A percentile compares a stretch with the other conserved stretches of the same genome.
Evolutionary conservation across 176 grass and related monocot genomes (phyloP).

Genomic region (Eragrostis nindensis): DNA sequence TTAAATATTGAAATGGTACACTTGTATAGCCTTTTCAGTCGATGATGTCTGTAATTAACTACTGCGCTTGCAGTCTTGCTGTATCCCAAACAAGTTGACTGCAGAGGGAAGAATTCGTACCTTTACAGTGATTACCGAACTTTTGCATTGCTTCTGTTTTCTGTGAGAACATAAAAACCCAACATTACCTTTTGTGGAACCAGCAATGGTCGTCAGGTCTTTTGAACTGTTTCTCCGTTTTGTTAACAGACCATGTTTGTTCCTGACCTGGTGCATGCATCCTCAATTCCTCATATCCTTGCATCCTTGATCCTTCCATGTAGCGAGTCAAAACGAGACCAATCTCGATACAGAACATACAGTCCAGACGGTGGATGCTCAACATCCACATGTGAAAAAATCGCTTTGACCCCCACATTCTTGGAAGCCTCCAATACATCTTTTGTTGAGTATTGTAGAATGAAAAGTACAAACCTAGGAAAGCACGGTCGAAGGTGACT

Average conservation of each 20-base stretch:
- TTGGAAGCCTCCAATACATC: neutral
- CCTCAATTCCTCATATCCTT: too few relatives aligned
- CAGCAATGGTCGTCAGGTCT: neutral
- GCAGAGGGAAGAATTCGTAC: neutral
- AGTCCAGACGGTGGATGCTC: too few relatives aligned
- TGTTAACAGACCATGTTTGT: neutral
- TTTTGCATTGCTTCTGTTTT: neutral
- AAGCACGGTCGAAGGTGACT: neutral
- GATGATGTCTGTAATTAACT: slow-evolving; percentile 4
- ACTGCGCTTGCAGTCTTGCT: neutral
- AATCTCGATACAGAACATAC: too few relatives aligned
- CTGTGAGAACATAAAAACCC: neutral
- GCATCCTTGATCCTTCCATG: neutral
- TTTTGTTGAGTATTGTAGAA: neutral
- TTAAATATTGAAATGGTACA: neutral
- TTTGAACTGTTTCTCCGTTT: neutral
- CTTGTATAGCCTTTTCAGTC: neutral
- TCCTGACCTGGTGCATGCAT: slow-evolving; percentile 1
- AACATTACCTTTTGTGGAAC: neutral
- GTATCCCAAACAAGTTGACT: neutral
- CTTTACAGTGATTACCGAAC: neutral
- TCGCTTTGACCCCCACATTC: too few relatives aligned
- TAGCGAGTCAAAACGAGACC: neutral
- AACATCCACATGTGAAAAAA: too few relatives aligned
- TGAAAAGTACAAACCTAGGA: neutral